These are phyloP conservation scores for Lichtheimia ramosa DNA, from an alignment of 371 early-diverging fungal species.

Conservation along the genomic window DNA sequence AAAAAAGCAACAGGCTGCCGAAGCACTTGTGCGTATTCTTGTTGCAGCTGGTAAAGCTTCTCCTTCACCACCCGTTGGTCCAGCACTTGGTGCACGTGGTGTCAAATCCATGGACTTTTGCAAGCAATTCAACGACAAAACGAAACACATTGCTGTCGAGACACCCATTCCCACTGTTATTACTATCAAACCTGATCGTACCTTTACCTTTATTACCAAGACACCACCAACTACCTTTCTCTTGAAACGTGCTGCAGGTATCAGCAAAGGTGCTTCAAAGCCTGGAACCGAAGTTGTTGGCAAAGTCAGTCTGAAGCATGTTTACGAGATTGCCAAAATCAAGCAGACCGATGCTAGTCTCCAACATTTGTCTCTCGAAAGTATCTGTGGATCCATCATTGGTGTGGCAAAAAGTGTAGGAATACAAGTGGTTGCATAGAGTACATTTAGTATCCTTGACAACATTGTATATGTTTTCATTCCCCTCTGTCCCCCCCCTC, in stretches of 20 bases:
- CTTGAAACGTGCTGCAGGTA: conserved; percentile 89
- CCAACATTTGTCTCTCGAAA: conserved; percentile 69
- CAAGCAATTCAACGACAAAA: conserved; percentile 96
- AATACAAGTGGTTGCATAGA: conserved; percentile 76
- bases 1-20: conserved; percentile 51
- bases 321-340: conserved; percentile 93
- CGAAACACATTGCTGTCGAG: conserved; percentile 80
- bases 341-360: conserved; percentile 85
- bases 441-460: background rate
- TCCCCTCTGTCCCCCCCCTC: background rate
- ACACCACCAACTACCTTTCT: conserved; percentile 92
- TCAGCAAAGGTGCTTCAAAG: conserved; percentile 81
- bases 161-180: conserved; percentile 88
- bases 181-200: conserved; percentile 87
- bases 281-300: conserved; percentile 81
- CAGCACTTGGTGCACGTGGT: conserved; percentile 96
- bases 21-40: conserved; percentile 62
- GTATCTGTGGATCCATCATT: conserved; percentile 75
- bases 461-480: background rate
- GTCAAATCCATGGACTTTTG: conserved; percentile 98
- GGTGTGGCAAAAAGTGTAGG: conserved; percentile 87
- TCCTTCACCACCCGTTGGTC: conserved; percentile 96
- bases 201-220: conserved; percentile 86
- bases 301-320: conserved; percentile 84
- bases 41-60: conserved; percentile 91